Evolutionary conservation across 805 yeast species (phyloP).

Genomic region (Torulaspora quercuum): DNA sequence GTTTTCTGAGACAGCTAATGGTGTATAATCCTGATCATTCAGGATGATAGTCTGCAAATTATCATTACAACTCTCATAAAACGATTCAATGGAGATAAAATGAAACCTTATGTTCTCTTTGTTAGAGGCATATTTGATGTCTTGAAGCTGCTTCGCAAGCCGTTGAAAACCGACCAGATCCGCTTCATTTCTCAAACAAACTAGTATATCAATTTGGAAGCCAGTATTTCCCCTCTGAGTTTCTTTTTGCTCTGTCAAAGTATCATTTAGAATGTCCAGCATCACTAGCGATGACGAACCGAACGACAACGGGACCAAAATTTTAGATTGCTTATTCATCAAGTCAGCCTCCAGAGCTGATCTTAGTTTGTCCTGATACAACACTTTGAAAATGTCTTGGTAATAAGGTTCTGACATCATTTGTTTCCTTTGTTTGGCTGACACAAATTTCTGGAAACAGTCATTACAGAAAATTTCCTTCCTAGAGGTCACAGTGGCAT

Average conservation of each 20-base stretch:
- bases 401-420: slow-evolving; percentile 63
- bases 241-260: slow-evolving; percentile 58
- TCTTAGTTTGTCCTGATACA: slow-evolving; percentile 29
- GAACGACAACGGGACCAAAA: slow-evolving; percentile 62
- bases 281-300: slow-evolving; percentile 65
- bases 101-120: slow-evolving; percentile 40
- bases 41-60: slow-evolving; percentile 36
- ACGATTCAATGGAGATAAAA: slow-evolving; percentile 43
- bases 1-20: slow-evolving; percentile 9
- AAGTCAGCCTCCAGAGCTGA: slow-evolving; percentile 21
- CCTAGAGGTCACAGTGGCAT: slow-evolving; percentile 20
- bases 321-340: slow-evolving; percentile 42
- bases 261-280: slow-evolving; percentile 59
- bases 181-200: slow-evolving; percentile 43
- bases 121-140: slow-evolving; percentile 23
- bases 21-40: slow-evolving; percentile 28
- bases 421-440: slow-evolving; percentile 76
- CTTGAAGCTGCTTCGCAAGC: slow-evolving; percentile 15
- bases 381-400: slow-evolving; percentile 59
- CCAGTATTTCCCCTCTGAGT: slow-evolving; percentile 67
- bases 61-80: slow-evolving; percentile 33
- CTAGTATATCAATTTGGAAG: slow-evolving; percentile 52
- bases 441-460: slow-evolving; percentile 71
- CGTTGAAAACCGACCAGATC: slow-evolving; percentile 20
- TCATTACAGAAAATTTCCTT: slow-evolving; percentile 34